Base-by-base conservation (phyloP, 1,139 yeast genomes). In the Saccharomyces uvarum region DNA sequence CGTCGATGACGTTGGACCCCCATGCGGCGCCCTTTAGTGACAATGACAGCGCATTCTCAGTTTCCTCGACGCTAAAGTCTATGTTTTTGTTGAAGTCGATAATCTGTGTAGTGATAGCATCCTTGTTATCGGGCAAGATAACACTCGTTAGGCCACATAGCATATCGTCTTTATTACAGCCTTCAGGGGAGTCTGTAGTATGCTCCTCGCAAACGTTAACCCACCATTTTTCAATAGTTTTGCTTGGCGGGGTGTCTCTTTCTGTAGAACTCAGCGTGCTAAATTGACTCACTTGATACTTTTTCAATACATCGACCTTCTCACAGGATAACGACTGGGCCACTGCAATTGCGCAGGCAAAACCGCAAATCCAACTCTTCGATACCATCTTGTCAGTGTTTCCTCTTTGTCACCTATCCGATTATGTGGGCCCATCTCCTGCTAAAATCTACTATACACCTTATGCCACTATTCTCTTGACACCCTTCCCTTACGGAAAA, bases 201-300 rank as follows among this genome's bases (percentile, higher is more conserved):
- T 79, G 70, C 8, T 80, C 73, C 49, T 79, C 82, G 70, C 96
- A 88, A 11, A 89, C 76, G 50, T 88, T 86, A 51, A 90, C 64
- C 63, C 76, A 81, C 91, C 96, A 88, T 2, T 81, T 76, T 42
- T 77, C 71, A 52, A 75, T 77, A 2, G 88, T 82, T 48, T 71
- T 73, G 4, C 91, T 79, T 2, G 98, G 98, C 27, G 97, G 97
- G 13, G 97, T 88, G 51, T 78, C 79, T 48, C 70, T 73, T 32
- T 75, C 63, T 4, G 64, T 54, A 7, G 75, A 64, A 4, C 56
- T 53, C n/a, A 51, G 11, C 6, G 58, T 42, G 9, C 54, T 38
- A 38, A 51, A 33, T 27, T 57, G 50, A 21, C 53, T 59, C 19
- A 67, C 14, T 26, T 56, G 61, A 53, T 65, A 68, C 47, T 60